Conservation (phyloP, 495 filamentous ascomycete genomes). For the Penicillium robsamsonii region DNA sequence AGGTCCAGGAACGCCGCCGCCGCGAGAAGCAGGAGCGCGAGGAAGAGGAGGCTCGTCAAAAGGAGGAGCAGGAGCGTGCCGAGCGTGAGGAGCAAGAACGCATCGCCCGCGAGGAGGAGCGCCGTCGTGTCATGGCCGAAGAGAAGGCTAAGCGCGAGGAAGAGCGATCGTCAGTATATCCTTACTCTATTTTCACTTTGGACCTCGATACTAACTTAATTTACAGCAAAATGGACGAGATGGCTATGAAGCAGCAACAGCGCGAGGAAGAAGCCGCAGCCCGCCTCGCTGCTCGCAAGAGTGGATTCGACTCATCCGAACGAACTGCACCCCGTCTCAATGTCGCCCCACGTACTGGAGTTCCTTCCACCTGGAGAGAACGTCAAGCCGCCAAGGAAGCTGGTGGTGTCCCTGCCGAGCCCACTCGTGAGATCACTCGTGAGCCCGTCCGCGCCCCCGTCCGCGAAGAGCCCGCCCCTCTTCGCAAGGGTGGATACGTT, state of each 20-base stretch:
- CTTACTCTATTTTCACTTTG: slow-evolving; percentile 19
- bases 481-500: slow-evolving; percentile 48
- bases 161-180: slow-evolving; percentile 64
- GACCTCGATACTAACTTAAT: slow-evolving; percentile 1
- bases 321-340: slow-evolving; percentile 64
- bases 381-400: slow-evolving; percentile 65
- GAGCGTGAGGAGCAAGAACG: slow-evolving; percentile 80
- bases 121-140: slow-evolving; percentile 57
- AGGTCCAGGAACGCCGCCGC: slow-evolving; percentile 67
- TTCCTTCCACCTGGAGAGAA: slow-evolving; percentile 81
- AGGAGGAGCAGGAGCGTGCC: slow-evolving; percentile 83
- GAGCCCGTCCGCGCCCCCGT: slow-evolving; percentile 27
- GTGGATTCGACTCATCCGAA: slow-evolving; percentile 50
- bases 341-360: slow-evolving; percentile 50
- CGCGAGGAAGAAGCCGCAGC: slow-evolving; percentile 69
- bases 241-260: slow-evolving; percentile 61
- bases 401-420: slow-evolving; percentile 29
- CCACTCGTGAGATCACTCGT: slow-evolving; percentile 16
- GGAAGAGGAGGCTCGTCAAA: slow-evolving; percentile 67
- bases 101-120: slow-evolving; percentile 68
- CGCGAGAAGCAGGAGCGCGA: slow-evolving; percentile 79
- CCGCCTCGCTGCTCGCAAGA: slow-evolving; percentile 48
- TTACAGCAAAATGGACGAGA: slow-evolving; percentile 62
- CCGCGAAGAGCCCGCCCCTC: slow-evolving; percentile 34
- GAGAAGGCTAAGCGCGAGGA: slow-evolving; percentile 80